phyloP scores from a whole-genome alignment of 768 basidiomycete species.

The Boletus coccyginus region DNA sequence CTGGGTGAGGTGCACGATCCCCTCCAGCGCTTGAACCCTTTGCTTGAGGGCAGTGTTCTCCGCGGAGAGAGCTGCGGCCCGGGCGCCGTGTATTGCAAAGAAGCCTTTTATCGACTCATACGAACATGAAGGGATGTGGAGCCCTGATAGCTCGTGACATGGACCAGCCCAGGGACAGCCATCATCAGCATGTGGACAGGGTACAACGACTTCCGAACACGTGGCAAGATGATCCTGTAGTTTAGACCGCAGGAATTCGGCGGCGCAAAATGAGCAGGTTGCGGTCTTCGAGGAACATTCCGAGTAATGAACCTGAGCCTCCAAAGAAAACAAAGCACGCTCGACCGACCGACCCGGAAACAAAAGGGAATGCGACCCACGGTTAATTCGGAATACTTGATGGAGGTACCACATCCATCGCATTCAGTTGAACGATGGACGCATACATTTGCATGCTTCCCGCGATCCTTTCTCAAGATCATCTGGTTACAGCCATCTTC shows the following conservation, averaged over 20 bases:
- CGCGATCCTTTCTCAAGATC: conserved; percentile 45
- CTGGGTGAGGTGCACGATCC: conserved; percentile 45
- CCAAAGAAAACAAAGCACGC: not conserved
- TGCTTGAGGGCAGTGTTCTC: conserved; percentile 67
- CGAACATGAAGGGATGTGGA: conserved; percentile 46
- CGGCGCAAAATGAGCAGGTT: conserved; percentile 41
- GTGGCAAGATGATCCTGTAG: conserved; percentile 33
- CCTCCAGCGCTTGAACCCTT: conserved; percentile 58
- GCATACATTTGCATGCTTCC: conserved; percentile 41
- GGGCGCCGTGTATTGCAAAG: conserved; percentile 42
- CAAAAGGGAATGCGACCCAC: conserved; percentile 27
- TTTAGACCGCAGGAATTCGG: conserved; percentile 35
- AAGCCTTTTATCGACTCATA: conserved; percentile 65
- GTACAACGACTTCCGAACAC: conserved; percentile 39
- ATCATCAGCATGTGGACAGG: conserved; percentile 45
- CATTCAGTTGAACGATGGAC: conserved; percentile 37
- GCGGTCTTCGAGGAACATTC: conserved; percentile 38
- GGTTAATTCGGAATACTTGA: conserved; percentile 36
- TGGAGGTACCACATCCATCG: conserved; percentile 35
- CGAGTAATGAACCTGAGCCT: conserved; percentile 36
- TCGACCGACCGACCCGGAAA: conserved; percentile 1
- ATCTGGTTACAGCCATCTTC: conserved; percentile 44
- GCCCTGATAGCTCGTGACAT: conserved; percentile 31
- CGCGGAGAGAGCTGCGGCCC: conserved; percentile 44
- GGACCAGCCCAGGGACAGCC: conserved; percentile 58